A percentile compares a stretch with the other conserved stretches of the same genome.
These are phyloP conservation scores for Annulohypoxylon truncatum DNA, from an alignment of 2,329 filamentous ascomycete species.

Conservation along the genomic window DNA sequence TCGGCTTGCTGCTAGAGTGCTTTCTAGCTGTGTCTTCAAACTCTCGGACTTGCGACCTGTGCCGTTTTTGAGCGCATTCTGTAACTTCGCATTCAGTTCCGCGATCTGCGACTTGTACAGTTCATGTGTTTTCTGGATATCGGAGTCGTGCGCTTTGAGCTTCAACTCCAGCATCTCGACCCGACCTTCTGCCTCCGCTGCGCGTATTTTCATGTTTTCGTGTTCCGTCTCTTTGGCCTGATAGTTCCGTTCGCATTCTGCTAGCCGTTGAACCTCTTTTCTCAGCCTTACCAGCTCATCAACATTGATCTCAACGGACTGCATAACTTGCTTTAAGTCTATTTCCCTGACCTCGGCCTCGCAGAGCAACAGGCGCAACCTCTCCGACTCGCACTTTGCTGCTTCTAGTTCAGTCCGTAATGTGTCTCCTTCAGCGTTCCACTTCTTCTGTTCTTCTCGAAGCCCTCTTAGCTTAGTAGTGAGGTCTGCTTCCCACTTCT, in stretches of 20 bases:
- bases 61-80: constrained; percentile 52
- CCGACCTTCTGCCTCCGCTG: constrained; percentile 68
- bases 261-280: constrained; percentile 68
- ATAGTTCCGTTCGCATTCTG: constrained; percentile 70
- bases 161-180: constrained; percentile 70
- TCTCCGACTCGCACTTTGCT: constrained; percentile 69
- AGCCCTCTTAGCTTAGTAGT: constrained; percentile 73
- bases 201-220: constrained; percentile 66
- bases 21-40: constrained; percentile 56
- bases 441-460: constrained; percentile 76
- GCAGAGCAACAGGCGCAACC: constrained; percentile 73
- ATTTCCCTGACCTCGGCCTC: constrained; percentile 76
- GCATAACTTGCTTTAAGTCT: constrained; percentile 70
- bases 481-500: constrained; percentile 82
- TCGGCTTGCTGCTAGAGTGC: constrained; percentile 62
- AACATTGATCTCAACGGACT: constrained; percentile 70
- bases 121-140: constrained; percentile 57
- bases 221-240: constrained; percentile 73
- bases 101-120: constrained; percentile 62
- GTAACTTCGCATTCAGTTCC: constrained; percentile 60
- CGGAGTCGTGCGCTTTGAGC: constrained; percentile 62
- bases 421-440: constrained; percentile 66
- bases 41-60: constrained; percentile 46
- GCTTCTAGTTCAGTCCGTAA: constrained; percentile 69
- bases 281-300: constrained; percentile 71